Evolutionary conservation across 805 yeast genomes (phyloP).

Genomic region (Saturnispora serradocipensis): DNA sequence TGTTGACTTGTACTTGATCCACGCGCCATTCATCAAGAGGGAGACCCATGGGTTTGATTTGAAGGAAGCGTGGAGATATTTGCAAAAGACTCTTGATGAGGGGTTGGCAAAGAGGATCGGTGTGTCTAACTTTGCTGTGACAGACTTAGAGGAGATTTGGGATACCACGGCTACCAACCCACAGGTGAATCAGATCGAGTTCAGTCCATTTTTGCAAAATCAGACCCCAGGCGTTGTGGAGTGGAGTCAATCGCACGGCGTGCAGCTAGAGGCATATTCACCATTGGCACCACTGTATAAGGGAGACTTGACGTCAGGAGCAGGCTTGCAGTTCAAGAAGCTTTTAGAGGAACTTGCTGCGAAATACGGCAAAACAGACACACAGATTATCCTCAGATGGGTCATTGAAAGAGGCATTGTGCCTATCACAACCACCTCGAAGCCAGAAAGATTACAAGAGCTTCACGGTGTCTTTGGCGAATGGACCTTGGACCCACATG

Average conservation of each 20-base stretch:
- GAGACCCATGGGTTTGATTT: conserved; percentile 38
- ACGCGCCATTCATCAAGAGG: conserved; percentile 44
- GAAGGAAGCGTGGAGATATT: conserved; percentile 47
- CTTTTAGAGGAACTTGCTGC: conserved; percentile 25
- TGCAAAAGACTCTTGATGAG: conserved; percentile 40
- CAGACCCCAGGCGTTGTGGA: conserved; percentile 52
- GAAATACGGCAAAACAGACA: conserved; percentile 30
- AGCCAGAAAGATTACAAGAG: conserved; percentile 31
- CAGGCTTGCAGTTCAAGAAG: conserved; percentile 26
- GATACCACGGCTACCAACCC: conserved; percentile 39
- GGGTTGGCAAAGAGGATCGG: conserved; percentile 61
- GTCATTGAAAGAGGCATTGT: conserved; percentile 33
- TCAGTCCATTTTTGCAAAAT: conserved; percentile 54
- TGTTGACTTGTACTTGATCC: conserved; percentile 54
- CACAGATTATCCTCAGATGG: conserved; percentile 39
- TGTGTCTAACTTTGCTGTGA: conserved; percentile 58
- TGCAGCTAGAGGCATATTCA: conserved; percentile 54
- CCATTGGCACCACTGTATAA: conserved; percentile 57
- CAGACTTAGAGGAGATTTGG: conserved; percentile 37
- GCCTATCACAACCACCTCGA: conserved; percentile 40
- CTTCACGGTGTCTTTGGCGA: conserved; percentile 28
- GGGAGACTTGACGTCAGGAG: conserved; percentile 32
- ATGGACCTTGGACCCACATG: conserved; percentile 26
- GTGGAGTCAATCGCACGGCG: conserved; percentile 39
- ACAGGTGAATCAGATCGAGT: conserved; percentile 60